Percentiles rank a stretch among this genome's conserved stretches.
These are phyloP conservation scores for Neophaeococcomyces aloes DNA, from an alignment of 2,329 filamentous ascomycete species.

Conservation along the genomic window DNA sequence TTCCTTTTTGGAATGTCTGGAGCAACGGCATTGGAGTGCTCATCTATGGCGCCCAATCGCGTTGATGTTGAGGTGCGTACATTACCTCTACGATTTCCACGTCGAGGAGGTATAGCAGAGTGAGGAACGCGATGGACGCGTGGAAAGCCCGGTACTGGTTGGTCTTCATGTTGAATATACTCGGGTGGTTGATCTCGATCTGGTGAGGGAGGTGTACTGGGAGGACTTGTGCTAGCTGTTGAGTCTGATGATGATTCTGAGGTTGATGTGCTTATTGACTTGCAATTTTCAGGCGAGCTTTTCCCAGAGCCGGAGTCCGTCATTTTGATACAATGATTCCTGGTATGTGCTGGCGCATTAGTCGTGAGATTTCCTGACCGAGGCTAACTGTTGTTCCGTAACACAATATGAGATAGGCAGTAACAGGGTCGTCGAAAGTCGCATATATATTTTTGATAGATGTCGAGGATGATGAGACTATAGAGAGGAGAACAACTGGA, in stretches of 20 bases:
- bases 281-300: too few species aligned
- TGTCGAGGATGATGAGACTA: too few species aligned
- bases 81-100: neutral
- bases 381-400: too few species aligned
- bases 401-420: too few species aligned
- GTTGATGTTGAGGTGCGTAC: neutral
- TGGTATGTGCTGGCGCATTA: too few species aligned
- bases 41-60: constrained; percentile 10
- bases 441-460: too few species aligned
- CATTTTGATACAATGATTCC: too few species aligned
- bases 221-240: neutral
- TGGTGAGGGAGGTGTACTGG: neutral
- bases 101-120: neutral
- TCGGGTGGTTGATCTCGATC: neutral
- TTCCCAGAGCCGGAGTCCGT: too few species aligned
- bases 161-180: neutral
- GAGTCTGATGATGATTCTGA: neutral
- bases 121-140: constrained; percentile 1
- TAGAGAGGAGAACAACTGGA: too few species aligned
- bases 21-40: constrained; percentile 5
- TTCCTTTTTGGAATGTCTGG: constrained; percentile 6
- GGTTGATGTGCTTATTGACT: too few species aligned
- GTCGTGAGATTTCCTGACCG: too few species aligned
- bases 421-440: too few species aligned
- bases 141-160: neutral